Base-by-base conservation (phyloP, 495 filamentous ascomycete species). In the Viridothelium virens region DNA sequence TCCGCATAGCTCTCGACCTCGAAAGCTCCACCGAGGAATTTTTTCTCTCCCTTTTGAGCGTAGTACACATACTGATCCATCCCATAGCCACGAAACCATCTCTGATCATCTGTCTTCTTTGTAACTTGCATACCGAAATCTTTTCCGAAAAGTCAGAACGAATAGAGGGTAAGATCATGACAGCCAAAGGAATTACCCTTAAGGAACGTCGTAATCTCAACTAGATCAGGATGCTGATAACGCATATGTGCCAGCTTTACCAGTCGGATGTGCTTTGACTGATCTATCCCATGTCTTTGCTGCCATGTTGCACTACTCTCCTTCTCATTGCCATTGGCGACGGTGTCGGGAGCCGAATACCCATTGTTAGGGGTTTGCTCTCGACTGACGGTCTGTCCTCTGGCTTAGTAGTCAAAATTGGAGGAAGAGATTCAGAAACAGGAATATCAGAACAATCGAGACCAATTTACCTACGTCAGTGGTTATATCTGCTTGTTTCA, bases 161-260 rank as follows among this genome's bases (percentile, higher is more conserved):
- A n/a, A 36, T 4, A 4, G 18, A 33, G 11, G 34, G 14, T 34
- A 44, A 10, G 6, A 1, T 41, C 12, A 16, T 7, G 14, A 41
- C 12, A 2, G n/a, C 3, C 31, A 38, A 72, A 38, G 41, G 34
- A 38, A 56, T 46, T 64, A 75, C 75, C 72, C 63, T 71, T 63
- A 36, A 82, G 65, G 61, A 82, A 83, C 1, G 66, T 71, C 2
- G 76, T 79, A 37, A 82, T 81, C 50, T 77, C 66, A 0, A 75
- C 69, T 6, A 82, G 70, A 64, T 83, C 75, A 0, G 79, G 77
- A 66, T 82, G 80, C 53, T 82, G 80, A 67, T 83, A 83, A 2
- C 80, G 74, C 78, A 82, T 81, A 63, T 83, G 81, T 10, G 75
- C 68, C 7, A 82, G 63, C 64, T 77, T 77, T 0, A 74, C 75